phyloP scores from a whole-genome alignment of 805 yeast species.

The Wickerhamomyces xylosicus region DNA sequence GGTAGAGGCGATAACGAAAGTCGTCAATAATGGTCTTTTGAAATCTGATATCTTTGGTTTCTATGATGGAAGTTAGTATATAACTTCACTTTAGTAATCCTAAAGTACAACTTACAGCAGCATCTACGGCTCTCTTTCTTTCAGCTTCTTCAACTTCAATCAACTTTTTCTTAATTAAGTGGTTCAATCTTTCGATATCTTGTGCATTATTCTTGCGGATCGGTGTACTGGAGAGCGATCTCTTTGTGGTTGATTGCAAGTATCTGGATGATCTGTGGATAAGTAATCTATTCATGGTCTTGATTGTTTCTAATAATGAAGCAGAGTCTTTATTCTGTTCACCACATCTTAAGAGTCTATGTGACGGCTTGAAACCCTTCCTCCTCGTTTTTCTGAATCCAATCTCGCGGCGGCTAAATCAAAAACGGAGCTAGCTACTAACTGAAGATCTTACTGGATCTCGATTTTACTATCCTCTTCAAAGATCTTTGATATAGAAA shows the following conservation, averaged over 20 bases:
- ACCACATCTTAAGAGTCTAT: too few relatives aligned
- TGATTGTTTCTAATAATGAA: too few relatives aligned
- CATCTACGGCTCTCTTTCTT: constrained; percentile 6
- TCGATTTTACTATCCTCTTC: too few relatives aligned
- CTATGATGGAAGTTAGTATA: constrained; percentile 5
- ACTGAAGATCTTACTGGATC: too few relatives aligned
- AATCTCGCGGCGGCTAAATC: too few relatives aligned
- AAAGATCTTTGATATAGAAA: too few relatives aligned
- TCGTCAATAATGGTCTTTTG: constrained; percentile 15
- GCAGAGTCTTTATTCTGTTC: too few relatives aligned
- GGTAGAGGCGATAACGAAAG: constrained; percentile 15
- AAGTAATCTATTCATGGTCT: background rate
- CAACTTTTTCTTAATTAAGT: constrained; percentile 12
- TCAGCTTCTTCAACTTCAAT: constrained; percentile 12
- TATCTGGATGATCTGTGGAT: background rate
- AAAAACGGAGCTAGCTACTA: too few relatives aligned
- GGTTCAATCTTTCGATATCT: constrained; percentile 16
- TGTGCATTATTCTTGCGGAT: constrained; percentile 8
- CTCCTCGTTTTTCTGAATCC: too few relatives aligned
- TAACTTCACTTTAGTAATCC: too few relatives aligned
- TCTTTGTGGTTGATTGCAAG: background rate
- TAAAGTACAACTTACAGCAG: constrained; percentile 11
- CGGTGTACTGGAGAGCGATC: background rate
- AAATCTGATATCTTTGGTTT: constrained; percentile 18
- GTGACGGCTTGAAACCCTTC: too few relatives aligned